These are phyloP conservation scores for Raffaelea ambrosiae DNA, from an alignment of 2,329 filamentous ascomycete genomes.

Conservation along the genomic window DNA sequence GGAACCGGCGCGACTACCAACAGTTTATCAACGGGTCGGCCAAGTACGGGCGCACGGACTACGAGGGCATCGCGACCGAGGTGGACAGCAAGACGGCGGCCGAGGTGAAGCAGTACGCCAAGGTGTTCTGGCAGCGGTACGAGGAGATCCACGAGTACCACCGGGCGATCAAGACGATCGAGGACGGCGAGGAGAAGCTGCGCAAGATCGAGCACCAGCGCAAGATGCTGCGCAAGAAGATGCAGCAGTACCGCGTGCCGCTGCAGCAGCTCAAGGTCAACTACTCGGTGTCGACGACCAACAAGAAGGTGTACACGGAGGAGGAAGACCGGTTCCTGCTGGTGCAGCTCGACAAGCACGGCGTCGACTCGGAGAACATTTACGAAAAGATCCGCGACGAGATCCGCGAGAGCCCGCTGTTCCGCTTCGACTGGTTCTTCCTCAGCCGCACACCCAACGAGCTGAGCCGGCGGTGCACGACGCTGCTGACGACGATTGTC, in stretches of 20 bases:
- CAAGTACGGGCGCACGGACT: constrained; percentile 82
- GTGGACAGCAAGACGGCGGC: constrained; percentile 81
- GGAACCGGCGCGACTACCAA: constrained; percentile 97
- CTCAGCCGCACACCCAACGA: constrained; percentile 88
- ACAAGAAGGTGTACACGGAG: constrained; percentile 99
- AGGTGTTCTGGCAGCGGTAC: constrained; percentile 94
- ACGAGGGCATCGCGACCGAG: constrained; percentile 75
- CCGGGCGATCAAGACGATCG: constrained; percentile 83
- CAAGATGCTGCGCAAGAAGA: constrained; percentile 89
- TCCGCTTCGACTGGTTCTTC: constrained; percentile 99
- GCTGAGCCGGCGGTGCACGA: constrained; percentile 85
- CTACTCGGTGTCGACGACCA: constrained; percentile 96
- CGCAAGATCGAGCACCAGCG: constrained; percentile 86
- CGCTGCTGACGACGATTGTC: constrained; percentile 85
- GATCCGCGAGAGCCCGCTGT: constrained; percentile 86
- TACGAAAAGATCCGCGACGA: constrained; percentile 94
- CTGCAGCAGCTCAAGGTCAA: constrained; percentile 98
- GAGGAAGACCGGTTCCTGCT: constrained; percentile 95
- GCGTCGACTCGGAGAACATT: constrained; percentile 81
- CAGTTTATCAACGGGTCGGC: constrained; percentile 95
- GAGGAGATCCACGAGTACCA: constrained; percentile 81
- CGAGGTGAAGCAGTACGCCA: constrained; percentile 85
- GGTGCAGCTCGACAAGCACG: constrained; percentile 85
- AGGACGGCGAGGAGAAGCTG: constrained; percentile 84
- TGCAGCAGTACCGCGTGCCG: constrained; percentile 92